Conservation (phyloP, 164 flowering plant genomes). For the Saururus chinensis region DNA sequence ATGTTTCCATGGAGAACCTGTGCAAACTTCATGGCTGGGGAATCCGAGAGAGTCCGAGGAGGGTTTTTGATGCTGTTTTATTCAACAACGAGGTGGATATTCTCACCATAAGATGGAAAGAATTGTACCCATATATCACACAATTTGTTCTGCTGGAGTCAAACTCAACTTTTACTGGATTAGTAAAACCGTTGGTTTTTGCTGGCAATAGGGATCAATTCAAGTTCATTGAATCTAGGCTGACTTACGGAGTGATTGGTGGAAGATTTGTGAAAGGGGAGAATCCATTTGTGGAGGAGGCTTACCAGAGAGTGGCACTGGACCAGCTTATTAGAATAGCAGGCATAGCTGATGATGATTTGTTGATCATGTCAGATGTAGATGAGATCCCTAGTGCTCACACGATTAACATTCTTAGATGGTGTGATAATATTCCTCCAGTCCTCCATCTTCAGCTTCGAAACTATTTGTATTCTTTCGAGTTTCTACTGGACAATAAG, state of each 20-base stretch:
- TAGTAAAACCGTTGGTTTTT: slow-evolving; percentile 59
- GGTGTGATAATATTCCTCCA: slow-evolving; percentile 72
- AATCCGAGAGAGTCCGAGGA: slow-evolving; percentile 70
- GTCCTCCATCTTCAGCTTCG: slow-evolving; percentile 66
- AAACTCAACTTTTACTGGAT: slow-evolving; percentile 80
- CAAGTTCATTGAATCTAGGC: slow-evolving; percentile 59
- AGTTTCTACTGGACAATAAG: slow-evolving; percentile 62
- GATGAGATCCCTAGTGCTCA: slow-evolving; percentile 89
- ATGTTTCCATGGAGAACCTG: slow-evolving; percentile 75
- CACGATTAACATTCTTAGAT: slow-evolving; percentile 75
- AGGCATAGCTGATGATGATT: slow-evolving; percentile 78
- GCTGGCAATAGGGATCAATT: slow-evolving; percentile 40
- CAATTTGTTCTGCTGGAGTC: slow-evolving; percentile 87
- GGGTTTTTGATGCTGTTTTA: slow-evolving; percentile 84
- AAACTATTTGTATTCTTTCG: slow-evolving; percentile 82
- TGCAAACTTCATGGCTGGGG: slow-evolving; percentile 93
- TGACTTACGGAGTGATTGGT: slow-evolving; percentile 67
- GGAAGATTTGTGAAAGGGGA: slow-evolving; percentile 65
- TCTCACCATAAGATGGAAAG: slow-evolving; percentile 68
- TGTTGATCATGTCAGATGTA: slow-evolving; percentile 91
- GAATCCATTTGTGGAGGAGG: slow-evolving; percentile 86
- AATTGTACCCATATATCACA: slow-evolving; percentile 65
- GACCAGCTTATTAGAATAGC: slow-evolving; percentile 72
- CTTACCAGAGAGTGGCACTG: slow-evolving; percentile 68
- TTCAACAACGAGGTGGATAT: slow-evolving; percentile 84